A percentile compares a stretch with the other conserved stretches of the same genome.
These are phyloP conservation scores for Saccharomycopsis crataegensis DNA, from an alignment of 1,139 yeast species.

Conservation along the genomic window DNA sequence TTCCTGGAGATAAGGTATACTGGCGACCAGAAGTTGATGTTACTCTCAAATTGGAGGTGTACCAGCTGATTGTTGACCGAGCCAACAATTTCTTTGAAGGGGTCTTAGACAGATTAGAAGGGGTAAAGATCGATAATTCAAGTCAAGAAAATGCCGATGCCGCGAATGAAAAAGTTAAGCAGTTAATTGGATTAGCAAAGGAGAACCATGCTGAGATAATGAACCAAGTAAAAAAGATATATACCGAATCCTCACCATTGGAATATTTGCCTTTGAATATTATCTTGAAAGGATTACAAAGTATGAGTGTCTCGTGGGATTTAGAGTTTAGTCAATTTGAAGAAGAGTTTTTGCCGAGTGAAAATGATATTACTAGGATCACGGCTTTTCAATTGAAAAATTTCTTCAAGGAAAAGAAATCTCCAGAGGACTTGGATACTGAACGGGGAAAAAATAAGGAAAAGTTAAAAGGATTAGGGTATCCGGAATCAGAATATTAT, in stretches of 20 bases:
- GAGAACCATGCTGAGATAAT: constrained; percentile 44
- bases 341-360: constrained; percentile 73
- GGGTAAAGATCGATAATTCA: constrained; percentile 74
- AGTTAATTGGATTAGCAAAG: constrained; percentile 46
- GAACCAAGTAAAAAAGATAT: constrained; percentile 43
- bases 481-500: background rate
- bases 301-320: constrained; percentile 85
- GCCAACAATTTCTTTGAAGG: constrained; percentile 62
- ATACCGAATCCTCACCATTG: constrained; percentile 50
- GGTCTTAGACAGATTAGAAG: constrained; percentile 58
- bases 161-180: constrained; percentile 53
- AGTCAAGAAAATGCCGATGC: constrained; percentile 65
- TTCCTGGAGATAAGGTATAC: constrained; percentile 64
- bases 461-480: background rate
- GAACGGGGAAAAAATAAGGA: constrained; percentile 19
- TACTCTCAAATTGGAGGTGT: constrained; percentile 58
- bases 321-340: constrained; percentile 79
- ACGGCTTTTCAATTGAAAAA: constrained; percentile 84
- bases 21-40: constrained; percentile 74
- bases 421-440: constrained; percentile 20
- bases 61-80: constrained; percentile 45
- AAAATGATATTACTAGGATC: constrained; percentile 84
- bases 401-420: constrained; percentile 37
- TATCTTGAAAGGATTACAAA: constrained; percentile 66
- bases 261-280: constrained; percentile 66